Conservation (phyloP, 305 asterid genomes). For the Solanum chacoense region DNA sequence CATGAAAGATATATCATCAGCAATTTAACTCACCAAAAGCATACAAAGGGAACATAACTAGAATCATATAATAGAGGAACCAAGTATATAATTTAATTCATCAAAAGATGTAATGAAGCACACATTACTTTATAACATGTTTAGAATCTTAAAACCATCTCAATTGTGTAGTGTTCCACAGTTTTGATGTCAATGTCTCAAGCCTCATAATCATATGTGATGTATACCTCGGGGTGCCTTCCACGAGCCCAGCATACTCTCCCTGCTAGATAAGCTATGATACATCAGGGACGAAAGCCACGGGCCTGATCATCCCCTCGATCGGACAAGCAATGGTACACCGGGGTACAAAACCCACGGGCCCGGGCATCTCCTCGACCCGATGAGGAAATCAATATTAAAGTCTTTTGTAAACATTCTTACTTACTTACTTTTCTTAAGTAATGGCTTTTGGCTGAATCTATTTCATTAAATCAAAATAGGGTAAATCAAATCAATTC, state of each 20-base stretch:
- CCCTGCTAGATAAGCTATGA: neutral
- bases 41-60: neutral
- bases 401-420: no score
- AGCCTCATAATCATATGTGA: neutral
- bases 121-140: neutral
- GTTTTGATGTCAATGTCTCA: neutral
- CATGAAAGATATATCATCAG: neutral
- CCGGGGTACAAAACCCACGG: neutral
- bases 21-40: neutral
- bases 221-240: neutral
- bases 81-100: neutral
- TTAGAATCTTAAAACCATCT: neutral
- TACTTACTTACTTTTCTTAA: no score
- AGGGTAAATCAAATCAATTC: no score
- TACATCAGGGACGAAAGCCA: neutral
- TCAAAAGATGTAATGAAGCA: neutral
- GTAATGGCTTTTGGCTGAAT: no score
- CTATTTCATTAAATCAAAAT: no score
- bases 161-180: neutral
- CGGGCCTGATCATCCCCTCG: neutral
- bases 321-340: neutral
- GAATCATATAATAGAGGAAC: neutral
- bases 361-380: no score
- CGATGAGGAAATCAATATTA: no score
- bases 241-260: neutral